Evolutionary conservation across 2,329 filamentous ascomycete genomes (phyloP), one percentile per base, ranked within the genome.

Genomic region (Arthrobotrys iridis): DNA sequence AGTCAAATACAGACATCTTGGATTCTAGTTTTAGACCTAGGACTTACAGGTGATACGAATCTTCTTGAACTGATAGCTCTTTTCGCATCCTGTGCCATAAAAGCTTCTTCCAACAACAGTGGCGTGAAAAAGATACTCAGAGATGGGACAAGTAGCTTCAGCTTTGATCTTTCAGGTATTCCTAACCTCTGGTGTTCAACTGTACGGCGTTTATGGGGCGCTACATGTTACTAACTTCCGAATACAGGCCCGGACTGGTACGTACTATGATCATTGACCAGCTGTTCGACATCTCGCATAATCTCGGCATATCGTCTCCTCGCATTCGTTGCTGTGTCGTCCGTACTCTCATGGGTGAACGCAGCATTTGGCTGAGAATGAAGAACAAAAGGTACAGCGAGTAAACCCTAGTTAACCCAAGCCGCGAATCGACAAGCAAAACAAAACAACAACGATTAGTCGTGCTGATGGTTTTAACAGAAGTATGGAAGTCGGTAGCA

Each of bases 71-170:
- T 96, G 80, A 99, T 99, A 82, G 90, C 91, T 4, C 95, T 89
- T 77, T 90, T 90, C 71, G 86, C 84, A 82, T 99, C 95, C 83
- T 98, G 95, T 82, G 92, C 94, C 78, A 90, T 89, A 84, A 98
- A 98, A 4, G 94, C 94, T 55, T 93, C 92, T 80, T 94, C 92
- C 6, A 98, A 87, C 1, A 91, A 90, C 2, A 98, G 84, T 3
- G 90, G 87, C 0, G 94, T 98, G 84, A 97, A 98, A 85, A 98
- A 98, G 10, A 88, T 90, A n/a, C 94, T 94, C 11, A 96, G 91
- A 8, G 90, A 90, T 1, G 95, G 95, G 1, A 99, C 93, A 1
- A 99, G 88, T 73, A 97, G 88, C 81, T 93, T 93, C 66, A 99
- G 87, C 80, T 97, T 98, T 2, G 95, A 98, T 24, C 91, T 90